Percentiles rank a stretch among this genome's conserved stretches.
Conservation (phyloP, 768 basidiomycete genomes). For the Leucocoprinus leucothites region DNA sequence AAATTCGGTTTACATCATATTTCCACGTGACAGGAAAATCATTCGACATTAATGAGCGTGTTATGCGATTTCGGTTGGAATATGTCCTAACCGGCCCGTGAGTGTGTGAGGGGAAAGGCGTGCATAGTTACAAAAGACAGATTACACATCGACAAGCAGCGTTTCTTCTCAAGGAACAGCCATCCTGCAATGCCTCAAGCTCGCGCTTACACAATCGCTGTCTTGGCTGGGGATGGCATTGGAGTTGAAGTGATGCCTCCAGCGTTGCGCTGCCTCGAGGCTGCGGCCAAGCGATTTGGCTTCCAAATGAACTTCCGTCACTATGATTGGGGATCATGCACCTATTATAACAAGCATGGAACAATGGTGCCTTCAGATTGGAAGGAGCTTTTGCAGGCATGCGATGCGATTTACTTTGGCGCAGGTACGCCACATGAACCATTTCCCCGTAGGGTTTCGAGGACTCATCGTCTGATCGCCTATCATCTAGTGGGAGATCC, state of each 20-base stretch:
- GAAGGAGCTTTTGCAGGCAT: slow-evolving; percentile 34
- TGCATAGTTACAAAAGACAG: neutral
- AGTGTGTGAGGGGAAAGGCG: neutral
- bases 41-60: neutral
- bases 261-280: slow-evolving; percentile 42
- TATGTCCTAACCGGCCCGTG: slow-evolving; percentile 2
- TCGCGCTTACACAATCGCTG: slow-evolving; percentile 39
- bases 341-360: slow-evolving; percentile 43
- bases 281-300: slow-evolving; percentile 38
- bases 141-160: neutral
- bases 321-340: slow-evolving; percentile 46
- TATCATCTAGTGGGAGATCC: slow-evolving; percentile 40
- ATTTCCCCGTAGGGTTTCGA: slow-evolving; percentile 1
- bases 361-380: slow-evolving; percentile 44
- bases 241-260: slow-evolving; percentile 51
- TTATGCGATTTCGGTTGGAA: neutral
- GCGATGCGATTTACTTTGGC: slow-evolving; percentile 48
- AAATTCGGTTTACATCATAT: no score
- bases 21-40: no score
- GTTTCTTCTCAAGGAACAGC: neutral
- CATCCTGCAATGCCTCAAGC: slow-evolving; percentile 15
- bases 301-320: slow-evolving; percentile 43
- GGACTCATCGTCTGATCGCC: slow-evolving; percentile 1
- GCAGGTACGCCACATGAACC: slow-evolving; percentile 28
- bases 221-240: slow-evolving; percentile 52